These are phyloP conservation scores for Ceratocystis cubensis DNA, from an alignment of 2,329 filamentous ascomycete genomes.

Conservation along the genomic window DNA sequence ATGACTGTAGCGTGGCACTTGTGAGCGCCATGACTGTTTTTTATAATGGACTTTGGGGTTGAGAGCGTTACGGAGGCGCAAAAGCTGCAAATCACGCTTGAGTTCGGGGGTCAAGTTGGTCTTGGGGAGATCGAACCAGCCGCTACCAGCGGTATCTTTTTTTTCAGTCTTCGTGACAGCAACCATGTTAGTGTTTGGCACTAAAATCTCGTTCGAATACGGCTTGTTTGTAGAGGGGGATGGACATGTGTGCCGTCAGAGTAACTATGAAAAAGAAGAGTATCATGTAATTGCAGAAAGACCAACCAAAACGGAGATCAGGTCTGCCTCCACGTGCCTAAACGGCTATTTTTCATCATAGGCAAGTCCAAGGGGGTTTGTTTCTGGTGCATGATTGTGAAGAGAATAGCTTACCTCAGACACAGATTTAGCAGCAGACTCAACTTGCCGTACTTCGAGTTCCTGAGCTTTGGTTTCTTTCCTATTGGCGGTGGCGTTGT, in stretches of 20 bases:
- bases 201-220: not conserved
- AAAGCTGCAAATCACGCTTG: slow-evolving; percentile 76
- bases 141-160: slow-evolving; percentile 52
- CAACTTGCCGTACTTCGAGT: slow-evolving; percentile 15
- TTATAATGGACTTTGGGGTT: slow-evolving; percentile 87
- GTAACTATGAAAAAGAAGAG: slow-evolving; percentile 57
- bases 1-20: slow-evolving; percentile 71
- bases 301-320: slow-evolving; percentile 33
- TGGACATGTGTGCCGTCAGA: slow-evolving; percentile 39
- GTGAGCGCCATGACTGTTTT: slow-evolving; percentile 38
- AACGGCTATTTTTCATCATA: slow-evolving; percentile 34
- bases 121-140: slow-evolving; percentile 81
- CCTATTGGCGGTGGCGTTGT: no score
- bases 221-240: slow-evolving; percentile 13
- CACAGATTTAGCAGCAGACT: not conserved
- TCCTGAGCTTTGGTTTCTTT: slow-evolving; percentile 2
- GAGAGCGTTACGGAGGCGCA: slow-evolving; percentile 78
- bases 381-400: slow-evolving; percentile 1
- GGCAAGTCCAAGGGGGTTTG: slow-evolving; percentile 15
- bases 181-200: not conserved
- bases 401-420: slow-evolving; percentile 26
- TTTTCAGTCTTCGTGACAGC: slow-evolving; percentile 12
- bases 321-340: slow-evolving; percentile 31
- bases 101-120: slow-evolving; percentile 74
- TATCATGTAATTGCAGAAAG: slow-evolving; percentile 46